These are phyloP conservation scores for Claviceps arundinis DNA, from an alignment of 2,329 filamentous ascomycete genomes.

Conservation along the genomic window DNA sequence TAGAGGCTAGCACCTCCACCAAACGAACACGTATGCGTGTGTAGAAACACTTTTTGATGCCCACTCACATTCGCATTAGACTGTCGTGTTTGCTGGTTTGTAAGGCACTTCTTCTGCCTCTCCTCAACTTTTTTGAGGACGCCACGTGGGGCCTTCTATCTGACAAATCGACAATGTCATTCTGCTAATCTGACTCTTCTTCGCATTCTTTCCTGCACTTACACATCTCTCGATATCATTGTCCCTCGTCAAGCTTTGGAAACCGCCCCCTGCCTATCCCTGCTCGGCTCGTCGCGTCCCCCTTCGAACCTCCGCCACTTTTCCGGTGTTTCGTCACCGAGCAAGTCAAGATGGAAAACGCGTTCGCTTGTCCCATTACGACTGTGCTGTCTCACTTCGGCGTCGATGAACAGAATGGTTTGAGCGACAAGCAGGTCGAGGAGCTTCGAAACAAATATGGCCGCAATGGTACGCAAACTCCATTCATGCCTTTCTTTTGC, in stretches of 20 bases:
- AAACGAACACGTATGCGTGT: conserved; percentile 13
- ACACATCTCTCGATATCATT: background rate
- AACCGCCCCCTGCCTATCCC: background rate
- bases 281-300: conserved; percentile 3
- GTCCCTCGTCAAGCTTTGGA: background rate
- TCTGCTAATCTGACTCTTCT: conserved; percentile 4
- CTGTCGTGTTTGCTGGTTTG: background rate
- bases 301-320: background rate
- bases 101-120: background rate
- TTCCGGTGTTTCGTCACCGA: conserved; percentile 6
- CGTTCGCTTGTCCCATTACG: conserved; percentile 43
- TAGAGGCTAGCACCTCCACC: conserved; percentile 7
- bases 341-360: conserved; percentile 42
- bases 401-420: conserved; percentile 40
- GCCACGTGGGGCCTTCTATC: conserved; percentile 20
- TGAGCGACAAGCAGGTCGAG: conserved; percentile 45
- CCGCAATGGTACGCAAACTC: conserved; percentile 44
- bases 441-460: conserved; percentile 45
- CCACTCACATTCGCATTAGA: background rate
- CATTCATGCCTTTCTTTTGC: background rate
- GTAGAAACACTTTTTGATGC: conserved; percentile 11
- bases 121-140: conserved; percentile 10
- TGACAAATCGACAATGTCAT: conserved; percentile 18
- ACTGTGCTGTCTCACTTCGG: conserved; percentile 46
- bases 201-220: background rate